Base-by-base conservation (phyloP, 1,284 basidiomycete species). In the Xanthoconium separans region DNA sequence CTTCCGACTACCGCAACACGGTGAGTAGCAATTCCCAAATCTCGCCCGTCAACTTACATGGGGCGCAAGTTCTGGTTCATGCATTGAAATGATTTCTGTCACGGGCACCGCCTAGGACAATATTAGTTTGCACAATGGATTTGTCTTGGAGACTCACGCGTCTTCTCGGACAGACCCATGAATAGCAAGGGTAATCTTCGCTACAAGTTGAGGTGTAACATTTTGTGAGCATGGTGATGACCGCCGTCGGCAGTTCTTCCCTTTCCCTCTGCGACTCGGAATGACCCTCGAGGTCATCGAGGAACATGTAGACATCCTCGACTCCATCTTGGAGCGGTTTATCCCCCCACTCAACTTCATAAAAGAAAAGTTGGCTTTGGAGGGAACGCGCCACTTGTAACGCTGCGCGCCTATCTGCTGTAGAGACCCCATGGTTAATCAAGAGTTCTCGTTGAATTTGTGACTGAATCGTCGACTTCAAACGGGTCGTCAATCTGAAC, bases 261-360 rank as follows among this genome's bases (percentile, higher is more conserved):
- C 81, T 77, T 63, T 88, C 82, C 56, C 72, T 77, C 47, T 70
- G 78, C 2, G 76, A 72, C 55, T 85, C 83, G 2, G 83, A 81
- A 18, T 70, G 70, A 51, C 86, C 85, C 53, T 88, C 88, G 58
- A 86, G 82, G 62, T 97, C 95, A 58, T 94, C 93, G 71, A 95
- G 78, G 75, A 99, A 98, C 82, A 93, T 94, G 73, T 94, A 98
- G 7, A 98, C 94, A 62, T 97, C 93, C 62, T 97, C 95, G 3
- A 95, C 89, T 6, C 93, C 89, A 65, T 98, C 96, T 55, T 89
- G 86, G 44, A 98, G 73, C 1, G 87, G 79, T 24, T 86, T 84
- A 53, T 87, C 85, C 33, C 92, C 93, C 93, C 95, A 97, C 70
- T 98, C 95, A 8, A 98, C 95, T 69, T 99, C 96, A 68, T 96